Percentiles rank a stretch among this genome's conserved stretches.
These are phyloP conservation scores for Penicillium sp. DNA, from an alignment of 2,329 filamentous ascomycete species.

Conservation along the genomic window DNA sequence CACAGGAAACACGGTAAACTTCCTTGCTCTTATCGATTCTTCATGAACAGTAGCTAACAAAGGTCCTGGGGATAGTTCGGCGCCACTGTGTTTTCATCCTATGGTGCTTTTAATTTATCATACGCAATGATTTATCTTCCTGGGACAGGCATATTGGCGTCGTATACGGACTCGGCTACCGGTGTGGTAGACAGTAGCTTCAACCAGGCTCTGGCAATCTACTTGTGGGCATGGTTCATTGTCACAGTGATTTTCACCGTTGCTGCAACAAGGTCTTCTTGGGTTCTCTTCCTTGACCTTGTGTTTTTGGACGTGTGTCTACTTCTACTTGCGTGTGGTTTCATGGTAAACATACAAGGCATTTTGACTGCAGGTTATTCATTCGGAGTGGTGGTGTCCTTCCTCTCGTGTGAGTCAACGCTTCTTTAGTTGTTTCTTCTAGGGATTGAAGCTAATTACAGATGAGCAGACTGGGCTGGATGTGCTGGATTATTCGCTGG, in stretches of 20 bases:
- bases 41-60: neutral
- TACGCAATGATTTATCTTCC: neutral
- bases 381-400: neutral
- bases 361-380: neutral
- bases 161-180: neutral
- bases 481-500: neutral
- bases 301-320: neutral
- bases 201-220: neutral
- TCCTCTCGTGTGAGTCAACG: neutral
- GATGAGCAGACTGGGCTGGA: neutral
- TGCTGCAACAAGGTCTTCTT: neutral
- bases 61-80: neutral
- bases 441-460: neutral
- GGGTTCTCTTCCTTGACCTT: neutral
- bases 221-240: neutral
- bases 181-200: neutral
- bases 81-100: neutral
- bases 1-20: constrained; percentile 19
- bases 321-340: neutral
- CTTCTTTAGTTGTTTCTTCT: neutral
- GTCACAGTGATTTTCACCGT: neutral
- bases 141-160: neutral
- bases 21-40: neutral
- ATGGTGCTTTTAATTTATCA: neutral
- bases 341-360: neutral